Base-by-base conservation (phyloP, 805 yeast species). In the Diddensiella transvaalensis region DNA sequence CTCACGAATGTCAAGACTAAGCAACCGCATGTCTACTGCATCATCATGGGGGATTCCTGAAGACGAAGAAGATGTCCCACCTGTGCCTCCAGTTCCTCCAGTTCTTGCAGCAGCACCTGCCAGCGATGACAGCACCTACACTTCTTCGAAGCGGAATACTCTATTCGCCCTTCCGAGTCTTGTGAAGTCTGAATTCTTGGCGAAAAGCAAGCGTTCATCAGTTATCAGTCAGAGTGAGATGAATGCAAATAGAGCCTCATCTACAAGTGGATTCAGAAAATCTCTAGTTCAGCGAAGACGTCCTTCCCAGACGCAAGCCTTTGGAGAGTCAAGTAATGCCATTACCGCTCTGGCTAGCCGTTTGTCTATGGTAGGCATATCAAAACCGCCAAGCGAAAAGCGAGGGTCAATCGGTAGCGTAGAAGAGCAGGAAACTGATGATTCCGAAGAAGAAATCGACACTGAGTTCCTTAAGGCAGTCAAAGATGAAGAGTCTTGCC, bases 401-500 rank as follows among this genome's bases (percentile, higher is more conserved):
- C 33, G n/a, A 11, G 32, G 22, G 3, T 40, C 18, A 21, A 8
- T 18, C 8, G 38, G 38, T 8, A 35, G 21, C 15, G 8, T 35
- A 10, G 43, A 44, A 11, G 49, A 40, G 44, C 40, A 39, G n/a
- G 54, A 47, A 3, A 22, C 22, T 19, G 53, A 42, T 13, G 46
- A 46, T 4, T 40, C 36, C 11, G 43, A 41, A 11, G 52, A 42
- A 11, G 57, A 53, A 18, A 69, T 62, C 21, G 67, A 65, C 3
- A 79, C 72, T 19, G 76, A 72, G 40, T 60, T 74, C 30, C 54
- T 72, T 39, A 62, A 65, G 37, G 59, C 59, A 24, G 58, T 69
- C 19, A 56, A 70, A 13, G 51, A 60, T n/a, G 74, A 72, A 44
- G 74, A 69, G 23, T 53, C 55, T 36, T 85, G 86, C 0, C 93